Conservation (phyloP, 2,329 filamentous ascomycete species). For the Fusarium neocosmosporiellum region DNA sequence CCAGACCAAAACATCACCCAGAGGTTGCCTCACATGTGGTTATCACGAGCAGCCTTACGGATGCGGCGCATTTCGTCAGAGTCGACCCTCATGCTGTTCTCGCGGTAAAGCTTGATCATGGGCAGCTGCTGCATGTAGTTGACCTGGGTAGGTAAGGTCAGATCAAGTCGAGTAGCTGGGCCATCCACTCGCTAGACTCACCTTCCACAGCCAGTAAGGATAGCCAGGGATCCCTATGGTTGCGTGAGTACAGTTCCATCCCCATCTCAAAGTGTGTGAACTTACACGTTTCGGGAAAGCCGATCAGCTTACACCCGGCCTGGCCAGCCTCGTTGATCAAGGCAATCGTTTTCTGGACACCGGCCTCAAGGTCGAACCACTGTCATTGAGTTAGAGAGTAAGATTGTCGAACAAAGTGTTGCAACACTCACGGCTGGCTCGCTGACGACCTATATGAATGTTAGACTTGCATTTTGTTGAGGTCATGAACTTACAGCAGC, state of each 20-base stretch:
- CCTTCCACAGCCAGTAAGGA: constrained; percentile 54
- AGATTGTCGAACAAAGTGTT: not conserved
- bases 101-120: constrained; percentile 53
- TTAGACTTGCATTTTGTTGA: not conserved
- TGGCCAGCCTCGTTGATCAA: constrained; percentile 66
- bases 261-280: not conserved
- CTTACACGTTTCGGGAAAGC: constrained; percentile 62
- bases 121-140: constrained; percentile 47
- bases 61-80: constrained; percentile 58
- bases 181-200: not conserved
- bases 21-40: constrained; percentile 46
- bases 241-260: not conserved
- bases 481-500: not conserved
- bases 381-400: not conserved
- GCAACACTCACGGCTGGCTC: not conserved
- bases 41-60: constrained; percentile 53
- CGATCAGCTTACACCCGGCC: constrained; percentile 65
- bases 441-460: not conserved
- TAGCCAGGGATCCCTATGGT: constrained; percentile 61
- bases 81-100: constrained; percentile 46
- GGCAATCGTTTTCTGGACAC: constrained; percentile 66
- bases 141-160: not conserved
- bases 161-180: not conserved
- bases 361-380: constrained; percentile 68
- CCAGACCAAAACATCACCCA: not conserved